Conservation (phyloP, 768 basidiomycete genomes). For the Podaxis sp. region DNA sequence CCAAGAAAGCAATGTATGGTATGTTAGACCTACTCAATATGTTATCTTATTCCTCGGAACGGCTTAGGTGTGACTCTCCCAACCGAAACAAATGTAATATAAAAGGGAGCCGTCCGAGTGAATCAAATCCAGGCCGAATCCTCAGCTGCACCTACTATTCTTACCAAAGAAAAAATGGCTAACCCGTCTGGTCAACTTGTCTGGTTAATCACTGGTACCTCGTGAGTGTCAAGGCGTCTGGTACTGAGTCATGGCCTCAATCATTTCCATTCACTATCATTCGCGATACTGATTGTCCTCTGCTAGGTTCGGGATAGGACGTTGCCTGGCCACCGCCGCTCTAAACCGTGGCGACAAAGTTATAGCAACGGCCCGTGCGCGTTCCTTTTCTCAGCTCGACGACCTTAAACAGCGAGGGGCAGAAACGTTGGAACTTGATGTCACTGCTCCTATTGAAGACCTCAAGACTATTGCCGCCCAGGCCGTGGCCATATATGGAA, state of each 20-base stretch:
- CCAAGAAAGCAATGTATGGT: too few species aligned
- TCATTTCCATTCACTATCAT: not conserved
- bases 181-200: conserved; percentile 28
- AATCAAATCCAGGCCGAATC: too few species aligned
- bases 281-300: conserved; percentile 17
- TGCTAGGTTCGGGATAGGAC: conserved; percentile 38
- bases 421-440: conserved; percentile 36
- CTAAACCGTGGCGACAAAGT: conserved; percentile 48
- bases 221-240: conserved; percentile 23
- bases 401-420: conserved; percentile 38
- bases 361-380: conserved; percentile 43
- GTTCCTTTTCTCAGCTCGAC: conserved; percentile 35
- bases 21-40: too few species aligned
- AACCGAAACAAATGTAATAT: too few species aligned
- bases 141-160: too few species aligned
- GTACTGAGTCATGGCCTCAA: conserved; percentile 14
- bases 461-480: conserved; percentile 34
- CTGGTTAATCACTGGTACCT: conserved; percentile 31
- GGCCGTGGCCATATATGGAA: conserved; percentile 37
- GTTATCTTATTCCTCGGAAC: too few species aligned
- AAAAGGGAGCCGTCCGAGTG: too few species aligned
- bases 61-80: too few species aligned
- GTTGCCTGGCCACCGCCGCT: conserved; percentile 36
- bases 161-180: not conserved
- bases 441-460: conserved; percentile 31